These are phyloP conservation scores for Amylocystis lapponica DNA, from an alignment of 768 basidiomycete species.

Conservation along the genomic window DNA sequence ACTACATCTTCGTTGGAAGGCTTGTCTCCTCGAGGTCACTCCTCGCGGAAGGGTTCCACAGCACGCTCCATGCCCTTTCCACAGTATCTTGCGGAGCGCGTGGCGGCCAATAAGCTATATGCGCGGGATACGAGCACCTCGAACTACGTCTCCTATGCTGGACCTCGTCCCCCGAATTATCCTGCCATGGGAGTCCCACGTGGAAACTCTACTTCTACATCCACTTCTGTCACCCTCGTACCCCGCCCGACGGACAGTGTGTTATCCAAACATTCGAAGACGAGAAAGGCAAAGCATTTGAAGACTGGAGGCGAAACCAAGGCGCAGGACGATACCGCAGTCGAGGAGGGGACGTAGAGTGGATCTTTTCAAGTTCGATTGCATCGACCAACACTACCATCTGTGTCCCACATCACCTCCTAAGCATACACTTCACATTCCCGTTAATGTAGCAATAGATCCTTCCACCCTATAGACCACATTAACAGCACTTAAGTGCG, in stretches of 20 bases:
- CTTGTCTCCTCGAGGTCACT: too few species aligned
- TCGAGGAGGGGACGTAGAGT: too few species aligned
- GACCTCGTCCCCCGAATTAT: constrained; percentile 2
- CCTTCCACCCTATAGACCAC: too few species aligned
- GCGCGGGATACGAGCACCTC: too few species aligned
- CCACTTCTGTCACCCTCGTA: constrained; percentile 1
- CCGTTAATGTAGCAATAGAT: too few species aligned
- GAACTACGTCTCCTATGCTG: constrained; percentile 19
- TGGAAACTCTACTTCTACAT: not conserved
- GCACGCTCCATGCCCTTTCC: constrained; percentile 8
- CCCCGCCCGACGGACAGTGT: not conserved
- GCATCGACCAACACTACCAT: too few species aligned
- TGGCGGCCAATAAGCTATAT: constrained; percentile 5
- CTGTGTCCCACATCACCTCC: too few species aligned
- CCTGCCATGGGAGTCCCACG: constrained; percentile 1
- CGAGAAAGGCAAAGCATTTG: not conserved
- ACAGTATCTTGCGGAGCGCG: constrained; percentile 16
- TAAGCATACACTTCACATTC: too few species aligned
- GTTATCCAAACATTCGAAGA: not conserved
- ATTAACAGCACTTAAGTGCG: too few species aligned
- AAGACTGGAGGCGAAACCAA: not conserved
- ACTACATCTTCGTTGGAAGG: not conserved
- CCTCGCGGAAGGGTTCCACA: too few species aligned
- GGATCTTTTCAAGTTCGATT: too few species aligned
- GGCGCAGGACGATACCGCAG: too few species aligned